A percentile compares a stretch with the other conserved stretches of the same genome.
Conservation (phyloP, 805 yeast genomes). For the Ogataea kodamae region DNA sequence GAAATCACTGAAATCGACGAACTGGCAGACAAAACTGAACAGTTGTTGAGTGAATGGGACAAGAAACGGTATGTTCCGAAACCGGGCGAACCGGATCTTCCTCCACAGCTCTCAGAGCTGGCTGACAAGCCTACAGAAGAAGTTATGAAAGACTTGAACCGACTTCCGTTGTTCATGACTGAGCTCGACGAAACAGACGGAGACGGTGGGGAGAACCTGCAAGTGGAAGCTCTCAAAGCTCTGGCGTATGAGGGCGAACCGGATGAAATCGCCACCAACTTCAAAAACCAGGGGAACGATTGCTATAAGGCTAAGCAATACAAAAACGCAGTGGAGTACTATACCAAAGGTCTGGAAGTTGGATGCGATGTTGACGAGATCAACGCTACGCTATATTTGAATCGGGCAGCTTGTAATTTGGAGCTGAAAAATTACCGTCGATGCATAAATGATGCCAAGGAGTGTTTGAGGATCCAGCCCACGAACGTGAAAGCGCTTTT, state of each 20-base stretch:
- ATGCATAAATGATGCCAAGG: constrained; percentile 82
- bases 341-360: constrained; percentile 75
- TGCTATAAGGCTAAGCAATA: constrained; percentile 69
- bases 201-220: constrained; percentile 67
- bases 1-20: constrained; percentile 29
- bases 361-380: constrained; percentile 55
- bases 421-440: constrained; percentile 80
- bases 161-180: constrained; percentile 93
- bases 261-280: constrained; percentile 82
- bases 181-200: constrained; percentile 74
- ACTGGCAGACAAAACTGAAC: constrained; percentile 19
- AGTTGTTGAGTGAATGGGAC: constrained; percentile 33
- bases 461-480: constrained; percentile 62
- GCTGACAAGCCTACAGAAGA: constrained; percentile 69
- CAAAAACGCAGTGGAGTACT: constrained; percentile 71
- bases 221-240: constrained; percentile 84
- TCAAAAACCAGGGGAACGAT: constrained; percentile 92
- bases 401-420: constrained; percentile 89
- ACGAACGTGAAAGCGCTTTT: constrained; percentile 78
- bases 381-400: constrained; percentile 62
- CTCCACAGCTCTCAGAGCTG: constrained; percentile 73
- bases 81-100: constrained; percentile 67
- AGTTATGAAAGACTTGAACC: constrained; percentile 70
- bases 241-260: constrained; percentile 96
- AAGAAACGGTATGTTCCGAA: constrained; percentile 25